Conservation (phyloP, 2,329 filamentous ascomycete species). For the Bipolaris bicolor region DNA sequence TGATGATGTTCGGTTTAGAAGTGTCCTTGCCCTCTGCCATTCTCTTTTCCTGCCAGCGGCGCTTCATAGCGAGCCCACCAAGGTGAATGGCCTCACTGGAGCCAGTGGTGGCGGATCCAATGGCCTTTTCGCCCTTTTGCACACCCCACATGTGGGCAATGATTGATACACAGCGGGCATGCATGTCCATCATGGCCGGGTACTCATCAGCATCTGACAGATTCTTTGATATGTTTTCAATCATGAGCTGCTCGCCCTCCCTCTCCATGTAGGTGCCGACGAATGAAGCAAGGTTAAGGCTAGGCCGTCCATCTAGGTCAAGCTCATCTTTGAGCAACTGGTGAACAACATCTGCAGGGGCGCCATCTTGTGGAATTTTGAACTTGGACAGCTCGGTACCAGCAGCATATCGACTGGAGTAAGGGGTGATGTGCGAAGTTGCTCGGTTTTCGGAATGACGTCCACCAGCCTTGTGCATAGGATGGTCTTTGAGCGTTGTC, state of each 20-base stretch:
- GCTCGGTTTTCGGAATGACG: slow-evolving; percentile 43
- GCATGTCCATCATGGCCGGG: slow-evolving; percentile 59
- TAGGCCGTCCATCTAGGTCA: slow-evolving; percentile 59
- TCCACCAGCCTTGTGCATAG: slow-evolving; percentile 48
- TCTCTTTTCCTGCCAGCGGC: slow-evolving; percentile 72
- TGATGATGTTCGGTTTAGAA: slow-evolving; percentile 72
- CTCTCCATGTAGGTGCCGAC: slow-evolving; percentile 75
- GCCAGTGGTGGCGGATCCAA: slow-evolving; percentile 73
- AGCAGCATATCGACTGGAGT: slow-evolving; percentile 63
- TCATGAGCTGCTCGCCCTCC: slow-evolving; percentile 68
- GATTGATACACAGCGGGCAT: slow-evolving; percentile 72
- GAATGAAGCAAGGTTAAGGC: slow-evolving; percentile 71
- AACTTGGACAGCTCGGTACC: slow-evolving; percentile 65
- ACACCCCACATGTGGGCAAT: slow-evolving; percentile 70
- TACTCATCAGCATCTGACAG: slow-evolving; percentile 68
- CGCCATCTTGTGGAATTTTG: slow-evolving; percentile 62
- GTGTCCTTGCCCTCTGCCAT: slow-evolving; percentile 66
- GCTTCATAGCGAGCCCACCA: slow-evolving; percentile 70
- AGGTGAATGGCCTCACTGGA: slow-evolving; percentile 75
- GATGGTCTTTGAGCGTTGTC: slow-evolving; percentile 57
- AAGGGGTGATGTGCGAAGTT: slow-evolving; percentile 62
- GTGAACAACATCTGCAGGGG: slow-evolving; percentile 67
- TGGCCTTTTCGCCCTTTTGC: slow-evolving; percentile 65
- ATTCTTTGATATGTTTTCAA: slow-evolving; percentile 73
- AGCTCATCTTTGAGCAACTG: slow-evolving; percentile 61